Percentiles rank a stretch among this genome's conserved stretches.
phyloP scores from a whole-genome alignment of 1,284 basidiomycete genomes.

The Trametes polyzona region DNA sequence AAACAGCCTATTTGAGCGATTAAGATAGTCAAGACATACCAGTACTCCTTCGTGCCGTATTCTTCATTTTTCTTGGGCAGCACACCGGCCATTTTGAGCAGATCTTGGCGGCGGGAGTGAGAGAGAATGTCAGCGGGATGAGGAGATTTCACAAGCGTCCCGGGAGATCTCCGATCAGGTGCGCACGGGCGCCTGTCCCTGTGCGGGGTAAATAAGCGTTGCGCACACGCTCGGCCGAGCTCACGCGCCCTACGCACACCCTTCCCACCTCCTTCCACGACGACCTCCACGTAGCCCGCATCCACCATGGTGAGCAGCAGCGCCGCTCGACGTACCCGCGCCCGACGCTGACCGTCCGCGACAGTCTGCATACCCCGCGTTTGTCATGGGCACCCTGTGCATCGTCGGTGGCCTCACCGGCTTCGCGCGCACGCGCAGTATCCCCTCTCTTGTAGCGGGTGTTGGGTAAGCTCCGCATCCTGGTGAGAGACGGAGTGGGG shows the following conservation, averaged over 20 bases:
- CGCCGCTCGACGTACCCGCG: not conserved
- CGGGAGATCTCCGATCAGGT: slow-evolving; percentile 18
- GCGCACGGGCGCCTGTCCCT: slow-evolving; percentile 9
- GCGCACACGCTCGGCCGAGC: slow-evolving; percentile 19
- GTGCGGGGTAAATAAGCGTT: slow-evolving; percentile 23
- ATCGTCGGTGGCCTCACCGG: slow-evolving; percentile 78
- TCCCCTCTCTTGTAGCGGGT: slow-evolving; percentile 83
- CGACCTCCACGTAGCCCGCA: slow-evolving; percentile 8
- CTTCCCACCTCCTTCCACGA: slow-evolving; percentile 9
- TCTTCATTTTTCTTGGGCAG: slow-evolving; percentile 74
- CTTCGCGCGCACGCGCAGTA: slow-evolving; percentile 67
- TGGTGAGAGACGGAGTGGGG: not conserved
- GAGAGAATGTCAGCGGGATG: not conserved
- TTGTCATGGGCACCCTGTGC: slow-evolving; percentile 78
- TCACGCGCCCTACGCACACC: slow-evolving; percentile 2
- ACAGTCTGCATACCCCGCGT: slow-evolving; percentile 83
- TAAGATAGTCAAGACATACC: slow-evolving; percentile 45
- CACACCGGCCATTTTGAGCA: slow-evolving; percentile 34
- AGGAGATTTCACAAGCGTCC: slow-evolving; percentile 13
- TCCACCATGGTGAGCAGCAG: slow-evolving; percentile 21
- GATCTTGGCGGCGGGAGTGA: not conserved
- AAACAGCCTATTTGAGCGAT: not conserved
- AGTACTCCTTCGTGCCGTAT: slow-evolving; percentile 78
- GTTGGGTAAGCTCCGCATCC: slow-evolving; percentile 54
- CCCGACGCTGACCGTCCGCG: not conserved